Conservation (phyloP, 2,329 filamentous ascomycete genomes). For the Westerdykella ornata region DNA sequence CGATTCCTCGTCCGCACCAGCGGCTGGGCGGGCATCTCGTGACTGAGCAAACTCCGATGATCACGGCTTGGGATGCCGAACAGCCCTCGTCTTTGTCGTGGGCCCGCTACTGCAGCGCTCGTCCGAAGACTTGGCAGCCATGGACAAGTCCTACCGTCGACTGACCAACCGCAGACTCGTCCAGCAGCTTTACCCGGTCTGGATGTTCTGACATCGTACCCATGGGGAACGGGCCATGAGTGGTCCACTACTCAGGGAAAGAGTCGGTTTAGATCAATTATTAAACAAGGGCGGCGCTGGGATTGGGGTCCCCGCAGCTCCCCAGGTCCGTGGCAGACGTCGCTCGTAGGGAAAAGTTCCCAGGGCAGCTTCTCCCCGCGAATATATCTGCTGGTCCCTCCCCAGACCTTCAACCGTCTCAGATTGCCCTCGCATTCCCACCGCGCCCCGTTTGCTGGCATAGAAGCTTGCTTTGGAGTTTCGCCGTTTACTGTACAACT, state of each 20-base stretch:
- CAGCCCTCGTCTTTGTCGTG: too few relatives aligned
- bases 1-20: too few relatives aligned
- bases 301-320: conserved; percentile 16
- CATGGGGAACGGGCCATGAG: conserved; percentile 25
- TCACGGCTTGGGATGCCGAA: too few relatives aligned
- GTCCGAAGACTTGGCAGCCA: conserved; percentile 24
- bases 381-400: conserved; percentile 29
- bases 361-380: conserved; percentile 11
- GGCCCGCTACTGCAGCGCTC: conserved; percentile 18
- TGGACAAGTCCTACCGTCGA: background rate
- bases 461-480: too few relatives aligned
- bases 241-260: conserved; percentile 22
- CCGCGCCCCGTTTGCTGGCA: background rate
- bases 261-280: conserved; percentile 29
- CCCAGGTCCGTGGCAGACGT: conserved; percentile 29
- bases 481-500: too few relatives aligned
- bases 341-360: conserved; percentile 20
- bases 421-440: background rate
- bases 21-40: background rate
- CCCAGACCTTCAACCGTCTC: conserved; percentile 17
- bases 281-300: conserved; percentile 18
- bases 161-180: background rate
- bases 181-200: conserved; percentile 30
- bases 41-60: too few relatives aligned
- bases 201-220: conserved; percentile 21